phyloP scores from a whole-genome alignment of 192 early-diverging fungal species.

The Coemansia sp. region DNA sequence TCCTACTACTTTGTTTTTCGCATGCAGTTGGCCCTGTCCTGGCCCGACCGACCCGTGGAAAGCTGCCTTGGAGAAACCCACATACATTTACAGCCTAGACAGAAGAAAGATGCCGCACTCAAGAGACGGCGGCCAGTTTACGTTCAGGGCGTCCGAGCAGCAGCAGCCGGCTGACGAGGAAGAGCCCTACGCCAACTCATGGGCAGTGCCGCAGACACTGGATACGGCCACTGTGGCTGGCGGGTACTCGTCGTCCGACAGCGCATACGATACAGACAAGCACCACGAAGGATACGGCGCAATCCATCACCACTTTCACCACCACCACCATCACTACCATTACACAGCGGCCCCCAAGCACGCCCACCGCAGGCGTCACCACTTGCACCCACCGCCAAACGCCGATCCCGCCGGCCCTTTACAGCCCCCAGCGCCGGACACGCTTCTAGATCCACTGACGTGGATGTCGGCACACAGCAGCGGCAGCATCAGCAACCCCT shows the following conservation, averaged over 20 bases:
- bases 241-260: slow-evolving; percentile 2
- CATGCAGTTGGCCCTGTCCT: no score
- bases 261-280: slow-evolving; percentile 12
- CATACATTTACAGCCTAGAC: no score
- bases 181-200: slow-evolving; percentile 16
- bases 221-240: background rate
- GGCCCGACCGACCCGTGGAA: no score
- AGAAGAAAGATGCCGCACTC: background rate
- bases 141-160: slow-evolving; percentile 9
- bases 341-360: slow-evolving; percentile 9
- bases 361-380: slow-evolving; percentile 17
- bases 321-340: slow-evolving; percentile 42
- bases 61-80: no score
- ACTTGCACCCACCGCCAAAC: slow-evolving; percentile 7
- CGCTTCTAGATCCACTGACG: slow-evolving; percentile 27
- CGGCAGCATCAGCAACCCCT: no score
- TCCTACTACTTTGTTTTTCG: no score
- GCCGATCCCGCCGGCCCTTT: no score
- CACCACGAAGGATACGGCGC: slow-evolving; percentile 5
- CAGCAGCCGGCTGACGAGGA: background rate
- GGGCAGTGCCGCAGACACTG: slow-evolving; percentile 19
- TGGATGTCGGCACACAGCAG: slow-evolving; percentile 34
- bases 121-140: slow-evolving; percentile 2
- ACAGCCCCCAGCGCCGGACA: no score
- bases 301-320: slow-evolving; percentile 22